These are phyloP conservation scores for carrot (Daucus carota) DNA, from an alignment of 129 eudicot genomes.

Conservation along the genomic window DH1_v3.0 NC_030384.2:41745001-41745500, in stretches of 20 bases:
- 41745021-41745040: conserved; percentile 35
- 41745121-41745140: conserved; percentile 6
- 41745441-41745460: background rate
- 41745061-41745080: conserved; percentile 63
- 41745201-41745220: background rate
- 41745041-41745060: conserved; percentile 63
- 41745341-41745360: conserved; percentile 45
- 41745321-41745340: conserved; percentile 72
- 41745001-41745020: conserved; percentile 59
- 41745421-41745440: background rate
- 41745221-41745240: too few relatives aligned
- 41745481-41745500: too few relatives aligned
- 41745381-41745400: conserved; percentile 45
- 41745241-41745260: too few relatives aligned
- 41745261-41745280: conserved; percentile 8
- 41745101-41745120: conserved; percentile 63
- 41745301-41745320: conserved; percentile 43
- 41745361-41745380: conserved; percentile 51
- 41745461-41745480: background rate
- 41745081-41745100: conserved; percentile 41
- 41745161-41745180: background rate
- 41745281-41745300: conserved; percentile 59
- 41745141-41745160: background rate
- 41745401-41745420: conserved; percentile 22
- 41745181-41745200: background rate